Evolutionary conservation across 2,329 filamentous ascomycete species (phyloP), one percentile per base, ranked within the genome.

Genomic region (Epichloe aotearoae): DNA sequence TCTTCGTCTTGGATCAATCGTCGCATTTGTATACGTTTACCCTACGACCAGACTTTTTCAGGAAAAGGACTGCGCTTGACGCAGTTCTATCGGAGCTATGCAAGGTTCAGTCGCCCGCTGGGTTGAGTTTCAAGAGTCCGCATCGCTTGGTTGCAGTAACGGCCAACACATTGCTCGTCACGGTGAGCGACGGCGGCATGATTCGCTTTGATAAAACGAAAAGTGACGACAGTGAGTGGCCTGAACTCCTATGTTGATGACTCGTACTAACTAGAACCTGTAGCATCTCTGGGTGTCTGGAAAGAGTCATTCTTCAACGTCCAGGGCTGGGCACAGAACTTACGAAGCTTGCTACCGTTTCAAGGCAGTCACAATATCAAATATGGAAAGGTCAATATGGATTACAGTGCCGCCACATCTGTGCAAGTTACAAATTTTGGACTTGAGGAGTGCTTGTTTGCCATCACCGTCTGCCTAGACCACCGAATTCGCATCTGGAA

Each of bases 401-500:
- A 89, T 55, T 70, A 80, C 54, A 82, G 79, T 52, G 76, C 85
- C 3, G 82, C 83, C 3, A 82, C 81, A 1, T 82, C 84, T 4
- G 76, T 79, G 56, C 66, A 80, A 64, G 64, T 77, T 48, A 73
- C 75, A 11, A 66, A 69, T 30, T 66, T 80, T 53, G 76, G 75
- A 3, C 64, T 76, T 19, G 68, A 75, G 8, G 66, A 71, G 47
- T 67, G 67, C 5, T 67, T 73, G 1, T 83, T 79, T 56, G 72
- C 79, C 2, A 87, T 95, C 59, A 90, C 90, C 0, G 80, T 95
- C 46, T 93, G 86, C 55, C 73, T 98, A 53, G 90, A 98, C 59
- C 90, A 98, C 63, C 84, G 82, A 11, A 71, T 98, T 62, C 83
- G 89, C 60, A 82, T 93, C 39, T 97, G 93, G 91, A 93, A 95